Evolutionary conservation across 306 rosid species (phyloP).

Genomic region (Trifolium dubium): DNA sequence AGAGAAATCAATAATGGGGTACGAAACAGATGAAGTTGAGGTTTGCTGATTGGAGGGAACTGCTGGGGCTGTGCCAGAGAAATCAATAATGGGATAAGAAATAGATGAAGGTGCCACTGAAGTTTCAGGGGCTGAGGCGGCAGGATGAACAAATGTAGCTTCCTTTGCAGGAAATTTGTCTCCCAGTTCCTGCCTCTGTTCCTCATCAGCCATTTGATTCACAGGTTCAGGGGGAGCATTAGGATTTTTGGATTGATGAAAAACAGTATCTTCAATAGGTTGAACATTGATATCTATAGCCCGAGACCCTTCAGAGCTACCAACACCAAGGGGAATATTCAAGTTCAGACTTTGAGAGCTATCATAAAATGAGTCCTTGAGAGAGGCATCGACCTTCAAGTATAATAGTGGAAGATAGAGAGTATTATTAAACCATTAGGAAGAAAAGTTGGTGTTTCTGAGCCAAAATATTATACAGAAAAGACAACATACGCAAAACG

Average conservation of each 20-base stretch:
- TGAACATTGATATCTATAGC: slow-evolving; percentile 52
- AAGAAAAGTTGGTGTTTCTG: background rate
- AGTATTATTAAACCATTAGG: slow-evolving; percentile 10
- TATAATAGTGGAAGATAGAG: background rate
- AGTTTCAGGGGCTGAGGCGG: slow-evolving; percentile 39
- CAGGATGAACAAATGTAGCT: slow-evolving; percentile 52
- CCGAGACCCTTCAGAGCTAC: slow-evolving; percentile 46
- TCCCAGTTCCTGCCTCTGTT: slow-evolving; percentile 46
- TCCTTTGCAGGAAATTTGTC: slow-evolving; percentile 46
- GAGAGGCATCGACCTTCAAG: slow-evolving; percentile 74
- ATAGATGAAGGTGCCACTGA: slow-evolving; percentile 45
- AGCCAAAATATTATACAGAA: background rate
- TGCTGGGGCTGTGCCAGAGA: slow-evolving; percentile 42
- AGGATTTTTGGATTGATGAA: slow-evolving; percentile 43
- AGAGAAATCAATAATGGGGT: slow-evolving; percentile 54
- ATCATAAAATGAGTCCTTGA: slow-evolving; percentile 52
- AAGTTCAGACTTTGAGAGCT: slow-evolving; percentile 60
- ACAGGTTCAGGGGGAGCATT: slow-evolving; percentile 38
- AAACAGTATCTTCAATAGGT: slow-evolving; percentile 44
- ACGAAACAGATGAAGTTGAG: slow-evolving; percentile 47
- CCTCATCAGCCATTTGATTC: slow-evolving; percentile 45
- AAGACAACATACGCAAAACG: background rate
- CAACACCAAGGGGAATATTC: slow-evolving; percentile 59
- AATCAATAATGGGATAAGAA: slow-evolving; percentile 55
- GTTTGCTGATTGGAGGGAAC: slow-evolving; percentile 29